These are phyloP conservation scores for Artemisia annua DNA, from an alignment of 129 eudicot species.

Conservation along the genomic window DNA sequence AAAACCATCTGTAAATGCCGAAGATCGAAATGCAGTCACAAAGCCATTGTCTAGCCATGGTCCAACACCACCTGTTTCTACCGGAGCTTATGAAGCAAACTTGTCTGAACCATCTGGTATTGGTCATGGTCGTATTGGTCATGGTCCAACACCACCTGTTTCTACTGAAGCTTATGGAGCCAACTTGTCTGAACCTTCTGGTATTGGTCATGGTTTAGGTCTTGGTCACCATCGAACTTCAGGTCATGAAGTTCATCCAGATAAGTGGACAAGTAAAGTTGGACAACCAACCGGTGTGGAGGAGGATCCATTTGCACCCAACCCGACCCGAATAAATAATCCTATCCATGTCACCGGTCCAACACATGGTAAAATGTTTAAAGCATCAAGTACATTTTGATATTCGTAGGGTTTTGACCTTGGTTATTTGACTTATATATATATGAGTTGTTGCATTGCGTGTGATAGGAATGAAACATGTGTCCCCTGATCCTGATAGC, in stretches of 20 bases:
- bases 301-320: conserved; percentile 30
- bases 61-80: conserved; percentile 9
- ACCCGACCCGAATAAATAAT: conserved; percentile 13
- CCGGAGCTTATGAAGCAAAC: conserved; percentile 6
- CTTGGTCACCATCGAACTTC: neutral
- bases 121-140: too few relatives aligned
- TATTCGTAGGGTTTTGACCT: neutral
- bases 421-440: neutral
- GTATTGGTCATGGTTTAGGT: conserved; percentile 5
- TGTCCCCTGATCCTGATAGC: neutral
- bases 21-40: conserved; percentile 26
- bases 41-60: conserved; percentile 6
- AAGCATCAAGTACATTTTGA: neutral
- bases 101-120: conserved; percentile 8
- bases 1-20: conserved; percentile 32
- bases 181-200: conserved; percentile 6
- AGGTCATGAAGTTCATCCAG: conserved; percentile 16
- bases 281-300: conserved; percentile 33
- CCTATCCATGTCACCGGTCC: neutral
- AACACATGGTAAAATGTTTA: conserved; percentile 5
- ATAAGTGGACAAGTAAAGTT: conserved; percentile 26
- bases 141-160: neutral
- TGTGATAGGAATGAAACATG: conserved; percentile 12
- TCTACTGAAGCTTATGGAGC: conserved; percentile 25
- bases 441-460: neutral